Base-by-base conservation (phyloP, 2,329 filamentous ascomycete genomes). In the Alternaria consortialis region DNA sequence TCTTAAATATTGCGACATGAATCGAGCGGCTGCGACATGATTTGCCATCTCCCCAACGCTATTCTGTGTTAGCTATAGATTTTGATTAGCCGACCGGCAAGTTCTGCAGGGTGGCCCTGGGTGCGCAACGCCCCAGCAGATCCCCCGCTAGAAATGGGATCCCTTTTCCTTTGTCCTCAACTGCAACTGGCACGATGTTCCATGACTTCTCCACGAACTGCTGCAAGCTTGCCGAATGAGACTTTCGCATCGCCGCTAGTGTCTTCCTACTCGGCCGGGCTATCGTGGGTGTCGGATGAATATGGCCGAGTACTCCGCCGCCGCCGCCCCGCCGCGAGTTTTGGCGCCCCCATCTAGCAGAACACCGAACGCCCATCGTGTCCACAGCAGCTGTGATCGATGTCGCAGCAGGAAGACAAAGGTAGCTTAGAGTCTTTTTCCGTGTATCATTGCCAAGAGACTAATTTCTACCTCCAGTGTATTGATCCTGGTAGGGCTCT, bases 391-490 rank as follows among this genome's bases (percentile, higher is more conserved):
- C 65, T 79, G 77, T 58, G 77, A 79, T 62, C 67, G 77, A 44
- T 79, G 77, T 67, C 71, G 76, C 43, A 78, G 74, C 52, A 65
- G 77, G 44, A 79, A 79, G 36, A 79, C 77, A 25, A 79, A 79
- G 71, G 76, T 72, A 74, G 48, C 54, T 56, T 46, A 50, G 39
- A n/a, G 34, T 11, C 13, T 42, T 47, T 53, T 27, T 34, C 23
- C 59, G 36, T 43, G 50, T 9, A 36, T 47, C 37, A 13, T 31
- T 60, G 71, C 71, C 71, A 67, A 74, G 74, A 53, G 53, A 53
- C 65, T 76, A 68, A 77, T 54, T 42, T 36, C n/a, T 13, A 43
- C 51, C 50, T 51, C 36, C 62, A 79, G 76, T 79, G 77, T 59
- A 77, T 79, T 60, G 77, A 79, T 66, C 77, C 77, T 66, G 70